Evolutionary conservation across 495 filamentous ascomycete genomes (phyloP).

Genomic region (Xylaria flabelliformis): DNA sequence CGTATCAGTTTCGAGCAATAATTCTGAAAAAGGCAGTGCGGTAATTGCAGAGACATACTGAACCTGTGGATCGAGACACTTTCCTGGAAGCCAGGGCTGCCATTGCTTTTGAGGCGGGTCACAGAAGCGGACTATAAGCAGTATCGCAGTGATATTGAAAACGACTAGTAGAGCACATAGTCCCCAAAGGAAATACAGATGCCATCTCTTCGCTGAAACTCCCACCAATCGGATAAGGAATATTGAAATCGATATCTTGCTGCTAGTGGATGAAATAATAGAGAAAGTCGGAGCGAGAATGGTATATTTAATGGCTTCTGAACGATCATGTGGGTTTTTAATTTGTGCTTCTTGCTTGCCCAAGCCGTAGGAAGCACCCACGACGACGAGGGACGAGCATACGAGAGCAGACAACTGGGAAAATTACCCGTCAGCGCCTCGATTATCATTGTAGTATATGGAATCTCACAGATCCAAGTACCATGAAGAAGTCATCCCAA

Average conservation of each 20-base stretch:
- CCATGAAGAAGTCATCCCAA: conserved; percentile 34
- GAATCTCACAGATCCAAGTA: conserved; percentile 25
- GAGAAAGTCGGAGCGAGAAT: conserved; percentile 22
- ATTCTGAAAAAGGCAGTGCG: not conserved
- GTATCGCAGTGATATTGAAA: conserved; percentile 26
- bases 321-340: not conserved
- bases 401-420: conserved; percentile 23
- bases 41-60: conserved; percentile 19
- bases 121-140: conserved; percentile 28
- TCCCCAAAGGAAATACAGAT: conserved; percentile 26
- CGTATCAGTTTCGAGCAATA: conserved; percentile 2
- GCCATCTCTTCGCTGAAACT: conserved; percentile 26
- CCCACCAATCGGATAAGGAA: conserved; percentile 29
- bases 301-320: conserved; percentile 29
- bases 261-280: conserved; percentile 25
- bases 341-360: conserved; percentile 21
- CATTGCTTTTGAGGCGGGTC: conserved; percentile 28
- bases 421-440: not conserved
- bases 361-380: conserved; percentile 21
- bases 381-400: conserved; percentile 26
- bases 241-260: conserved; percentile 29
- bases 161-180: conserved; percentile 9
- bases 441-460: not conserved
- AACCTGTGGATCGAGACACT: conserved; percentile 8
- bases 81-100: conserved; percentile 9